These are phyloP conservation scores for Aspergillus taichungensis DNA, from an alignment of 495 filamentous ascomycete species.

Conservation along the genomic window DNA sequence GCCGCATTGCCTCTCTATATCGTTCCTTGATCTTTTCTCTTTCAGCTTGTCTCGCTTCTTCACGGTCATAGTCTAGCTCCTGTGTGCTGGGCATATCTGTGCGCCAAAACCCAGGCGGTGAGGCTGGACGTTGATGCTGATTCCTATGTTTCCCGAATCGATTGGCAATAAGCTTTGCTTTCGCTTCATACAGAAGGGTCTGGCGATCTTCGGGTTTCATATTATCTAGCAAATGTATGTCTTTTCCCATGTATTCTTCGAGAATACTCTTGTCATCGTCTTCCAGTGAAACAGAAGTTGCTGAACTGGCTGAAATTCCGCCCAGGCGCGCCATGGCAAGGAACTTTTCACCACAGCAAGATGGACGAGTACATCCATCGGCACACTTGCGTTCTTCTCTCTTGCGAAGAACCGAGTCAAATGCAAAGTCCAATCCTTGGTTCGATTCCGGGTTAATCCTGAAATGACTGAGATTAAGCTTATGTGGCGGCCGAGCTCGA, in stretches of 20 bases:
- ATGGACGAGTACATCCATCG: slow-evolving; percentile 64
- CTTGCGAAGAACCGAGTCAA: slow-evolving; percentile 63
- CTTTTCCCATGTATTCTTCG: slow-evolving; percentile 58
- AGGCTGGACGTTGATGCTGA: slow-evolving; percentile 55
- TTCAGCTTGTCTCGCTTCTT: slow-evolving; percentile 50
- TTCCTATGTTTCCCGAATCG: slow-evolving; percentile 68
- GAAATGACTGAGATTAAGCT: slow-evolving; percentile 60
- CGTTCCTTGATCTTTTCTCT: slow-evolving; percentile 59
- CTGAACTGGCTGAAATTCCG: slow-evolving; percentile 11
- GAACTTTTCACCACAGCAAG: slow-evolving; percentile 71
- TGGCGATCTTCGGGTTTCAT: slow-evolving; percentile 45
- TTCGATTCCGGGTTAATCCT: slow-evolving; percentile 72
- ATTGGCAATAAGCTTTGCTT: slow-evolving; percentile 57
- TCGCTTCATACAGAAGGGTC: slow-evolving; percentile 57
- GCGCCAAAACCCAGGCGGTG: slow-evolving; percentile 85
- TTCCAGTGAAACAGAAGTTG: slow-evolving; percentile 13
- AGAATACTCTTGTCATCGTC: slow-evolving; percentile 49
- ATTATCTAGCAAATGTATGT: slow-evolving; percentile 24
- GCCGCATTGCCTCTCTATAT: slow-evolving; percentile 72
- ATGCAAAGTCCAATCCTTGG: slow-evolving; percentile 66
- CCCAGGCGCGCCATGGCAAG: slow-evolving; percentile 50
- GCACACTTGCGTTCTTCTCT: slow-evolving; percentile 66
- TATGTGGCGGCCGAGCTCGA: slow-evolving; percentile 42
- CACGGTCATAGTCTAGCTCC: slow-evolving; percentile 54
- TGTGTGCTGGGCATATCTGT: slow-evolving; percentile 82